phyloP scores from a whole-genome alignment of 2,329 filamentous ascomycete species.

The Epichloe coenophiala region DNA sequence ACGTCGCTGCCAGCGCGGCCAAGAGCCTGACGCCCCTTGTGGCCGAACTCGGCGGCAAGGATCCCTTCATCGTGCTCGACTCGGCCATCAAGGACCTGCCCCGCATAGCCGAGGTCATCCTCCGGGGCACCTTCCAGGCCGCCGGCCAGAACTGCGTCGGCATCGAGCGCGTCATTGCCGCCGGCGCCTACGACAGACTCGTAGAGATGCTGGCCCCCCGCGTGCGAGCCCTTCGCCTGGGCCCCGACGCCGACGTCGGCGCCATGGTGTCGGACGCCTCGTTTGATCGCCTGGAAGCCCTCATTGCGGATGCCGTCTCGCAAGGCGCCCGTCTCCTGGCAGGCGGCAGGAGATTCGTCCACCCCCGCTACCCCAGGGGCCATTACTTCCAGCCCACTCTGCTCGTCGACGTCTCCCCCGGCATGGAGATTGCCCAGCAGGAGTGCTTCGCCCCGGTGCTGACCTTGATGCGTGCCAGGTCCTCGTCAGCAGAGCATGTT shows the following conservation, averaged over 20 bases:
- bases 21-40: slow-evolving; percentile 77
- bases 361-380: slow-evolving; percentile 62
- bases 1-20: slow-evolving; percentile 76
- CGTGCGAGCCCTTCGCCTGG: slow-evolving; percentile 62
- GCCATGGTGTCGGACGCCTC: slow-evolving; percentile 72
- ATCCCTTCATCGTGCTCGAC: slow-evolving; percentile 80
- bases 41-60: slow-evolving; percentile 89
- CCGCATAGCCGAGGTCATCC: slow-evolving; percentile 66
- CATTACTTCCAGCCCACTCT: slow-evolving; percentile 92
- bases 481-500: slow-evolving; percentile 46
- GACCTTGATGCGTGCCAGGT: slow-evolving; percentile 61
- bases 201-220: slow-evolving; percentile 60
- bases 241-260: slow-evolving; percentile 69
- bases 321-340: slow-evolving; percentile 69
- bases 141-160: slow-evolving; percentile 97
- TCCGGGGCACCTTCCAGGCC: slow-evolving; percentile 89
- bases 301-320: slow-evolving; percentile 65
- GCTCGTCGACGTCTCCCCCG: slow-evolving; percentile 73
- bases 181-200: slow-evolving; percentile 63
- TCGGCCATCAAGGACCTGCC: slow-evolving; percentile 53
- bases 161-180: slow-evolving; percentile 80
- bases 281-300: slow-evolving; percentile 61
- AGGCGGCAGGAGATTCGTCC: slow-evolving; percentile 58
- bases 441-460: slow-evolving; percentile 93
- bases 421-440: slow-evolving; percentile 77